Conservation (phyloP, 1,284 basidiomycete genomes). For the Tremellales sp. region DNA sequence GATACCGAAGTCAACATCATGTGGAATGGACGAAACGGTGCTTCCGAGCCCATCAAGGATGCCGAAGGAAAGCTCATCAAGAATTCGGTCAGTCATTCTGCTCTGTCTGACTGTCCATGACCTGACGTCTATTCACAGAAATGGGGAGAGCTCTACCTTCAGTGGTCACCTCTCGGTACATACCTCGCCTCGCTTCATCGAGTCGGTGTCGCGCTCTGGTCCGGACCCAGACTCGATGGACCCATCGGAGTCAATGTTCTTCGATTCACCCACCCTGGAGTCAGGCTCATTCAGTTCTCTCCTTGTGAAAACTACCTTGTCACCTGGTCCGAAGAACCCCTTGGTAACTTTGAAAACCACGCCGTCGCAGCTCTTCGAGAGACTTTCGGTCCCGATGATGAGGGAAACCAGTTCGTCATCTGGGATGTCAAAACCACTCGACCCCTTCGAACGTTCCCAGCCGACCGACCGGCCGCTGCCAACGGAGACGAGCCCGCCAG, state of each 20-base stretch:
- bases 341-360: slow-evolving; percentile 78
- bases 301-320: slow-evolving; percentile 96
- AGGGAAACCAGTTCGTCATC: slow-evolving; percentile 94
- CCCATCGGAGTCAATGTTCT: slow-evolving; percentile 44
- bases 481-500: slow-evolving; percentile 51
- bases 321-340: slow-evolving; percentile 96
- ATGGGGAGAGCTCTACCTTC: slow-evolving; percentile 97
- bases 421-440: slow-evolving; percentile 96
- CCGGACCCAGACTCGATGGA: slow-evolving; percentile 57
- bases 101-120: slow-evolving; percentile 7
- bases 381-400: slow-evolving; percentile 72
- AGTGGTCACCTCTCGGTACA: slow-evolving; percentile 96
- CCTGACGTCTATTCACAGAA: slow-evolving; percentile 53
- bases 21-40: slow-evolving; percentile 91
- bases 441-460: slow-evolving; percentile 87
- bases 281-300: slow-evolving; percentile 95
- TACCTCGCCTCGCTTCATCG: slow-evolving; percentile 90
- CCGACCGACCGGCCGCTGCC: slow-evolving; percentile 43
- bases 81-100: slow-evolving; percentile 28
- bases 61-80: slow-evolving; percentile 52
- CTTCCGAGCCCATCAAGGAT: slow-evolving; percentile 67
- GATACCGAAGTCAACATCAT: slow-evolving; percentile 86
- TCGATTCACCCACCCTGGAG: slow-evolving; percentile 91
- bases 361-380: slow-evolving; percentile 53
- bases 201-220: slow-evolving; percentile 95